Conservation (phyloP, 108 stramenopile species). For the Tribonema minus region DNA sequence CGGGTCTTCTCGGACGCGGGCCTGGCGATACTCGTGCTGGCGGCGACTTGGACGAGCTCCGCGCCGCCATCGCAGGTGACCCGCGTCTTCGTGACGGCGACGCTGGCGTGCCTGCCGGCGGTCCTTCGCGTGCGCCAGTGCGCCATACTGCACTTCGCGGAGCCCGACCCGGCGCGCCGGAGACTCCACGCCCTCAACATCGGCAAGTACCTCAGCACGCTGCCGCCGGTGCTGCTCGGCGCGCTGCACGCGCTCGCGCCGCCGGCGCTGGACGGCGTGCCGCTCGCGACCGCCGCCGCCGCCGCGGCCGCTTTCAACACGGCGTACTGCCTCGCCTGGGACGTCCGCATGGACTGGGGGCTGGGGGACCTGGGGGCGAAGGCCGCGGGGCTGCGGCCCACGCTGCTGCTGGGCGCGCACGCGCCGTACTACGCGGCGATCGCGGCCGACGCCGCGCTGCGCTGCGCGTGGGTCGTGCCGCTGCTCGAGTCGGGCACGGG, state of each 20-base stretch:
- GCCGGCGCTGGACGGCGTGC: too few relatives aligned
- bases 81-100: too few relatives aligned
- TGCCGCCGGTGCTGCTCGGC: conserved; percentile 39
- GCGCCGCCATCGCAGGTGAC: too few relatives aligned
- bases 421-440: conserved; percentile 29
- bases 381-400: conserved; percentile 21
- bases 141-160: conserved; percentile 23
- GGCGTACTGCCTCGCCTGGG: conserved; percentile 35
- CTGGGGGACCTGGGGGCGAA: conserved; percentile 5
- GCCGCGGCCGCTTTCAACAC: conserved; percentile 30
- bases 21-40: conserved; percentile 12
- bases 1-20: conserved; percentile 37
- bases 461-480: conserved; percentile 11
- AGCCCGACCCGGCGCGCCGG: conserved; percentile 11
- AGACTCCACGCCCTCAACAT: conserved; percentile 28
- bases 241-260: conserved; percentile 39
- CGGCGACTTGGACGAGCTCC: too few relatives aligned
- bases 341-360: conserved; percentile 47
- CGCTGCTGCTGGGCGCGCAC: conserved; percentile 9
- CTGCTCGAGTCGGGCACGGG: background rate
- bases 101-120: too few relatives aligned
- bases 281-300: too few relatives aligned
- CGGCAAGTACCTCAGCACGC: conserved; percentile 34
- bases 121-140: conserved; percentile 46
- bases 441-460: conserved; percentile 17